Evolutionary conservation across 192 early-diverging fungal genomes (phyloP), one percentile per base, ranked within the genome.

Genomic region (Fimicolochytrium jonesii): DNA sequence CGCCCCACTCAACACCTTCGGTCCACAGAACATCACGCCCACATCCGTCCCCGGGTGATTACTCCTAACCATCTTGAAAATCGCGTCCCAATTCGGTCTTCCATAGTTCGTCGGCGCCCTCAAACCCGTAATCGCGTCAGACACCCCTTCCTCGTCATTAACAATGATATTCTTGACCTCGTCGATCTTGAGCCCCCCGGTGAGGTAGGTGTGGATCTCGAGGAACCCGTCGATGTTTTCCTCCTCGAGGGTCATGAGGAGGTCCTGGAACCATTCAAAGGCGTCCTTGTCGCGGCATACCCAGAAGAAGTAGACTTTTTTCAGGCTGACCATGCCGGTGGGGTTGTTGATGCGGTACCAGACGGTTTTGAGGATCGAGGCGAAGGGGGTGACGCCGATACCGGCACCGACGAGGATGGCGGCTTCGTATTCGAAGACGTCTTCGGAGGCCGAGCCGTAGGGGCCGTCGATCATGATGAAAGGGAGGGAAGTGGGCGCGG

Each of bases 221-320:
- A 92, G 69, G 77, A 90, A 89, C 26, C 78, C 70, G 30, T 83
- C 71, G 23, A 79, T 57, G 64, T 90, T 87, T 63, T 90, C 88
- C 46, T 90, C 86, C 59, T 92, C 90, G 29, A 92, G 80, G 11
- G 88, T 89, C 63, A 79, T 74, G 51, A 93, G 82, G 48, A 93
- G 70, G 59, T 90, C 88, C 71, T 87, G 86, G 77, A 93, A 93
- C 88, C 90, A 91, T 67, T 93, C 91, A 50, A 93, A 92, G 13
- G 86, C 77, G 55, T 87, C 83, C 56, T 85, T 87, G 70, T 92
- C 90, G 22, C 91, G 80, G 69, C 87, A 88, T 34, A 87, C 77
- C 91, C 91, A 93, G 72, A 91, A 75, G 62, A 93, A 93, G 68
- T 92, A 92, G 11, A 90, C 90, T 67, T 93, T 93, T 62, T 82